phyloP scores from a whole-genome alignment of 306 rosid species.

The Potentilla sterilis region DNA sequence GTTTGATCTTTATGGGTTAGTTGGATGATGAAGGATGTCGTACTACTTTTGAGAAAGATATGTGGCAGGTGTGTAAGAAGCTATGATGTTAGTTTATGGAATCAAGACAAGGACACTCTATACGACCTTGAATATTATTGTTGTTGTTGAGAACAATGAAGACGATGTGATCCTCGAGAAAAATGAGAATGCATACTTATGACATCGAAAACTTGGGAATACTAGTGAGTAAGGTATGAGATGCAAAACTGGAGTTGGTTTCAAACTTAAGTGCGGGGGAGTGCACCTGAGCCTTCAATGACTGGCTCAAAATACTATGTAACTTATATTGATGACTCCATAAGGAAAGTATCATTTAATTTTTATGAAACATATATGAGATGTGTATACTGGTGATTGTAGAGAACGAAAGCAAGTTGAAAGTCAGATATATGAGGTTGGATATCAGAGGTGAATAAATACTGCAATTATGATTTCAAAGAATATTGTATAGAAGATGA shows the following conservation, averaged over 20 bases:
- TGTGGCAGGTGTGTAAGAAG: neutral
- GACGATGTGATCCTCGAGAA: neutral
- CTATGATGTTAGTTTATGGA: neutral
- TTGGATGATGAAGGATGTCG: neutral
- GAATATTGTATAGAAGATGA: neutral
- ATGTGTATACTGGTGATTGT: neutral
- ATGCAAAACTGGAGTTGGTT: neutral
- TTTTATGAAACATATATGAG: neutral
- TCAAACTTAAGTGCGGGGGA: neutral
- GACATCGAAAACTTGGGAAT: neutral
- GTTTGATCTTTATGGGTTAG: neutral
- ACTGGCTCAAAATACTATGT: neutral
- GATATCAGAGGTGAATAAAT: neutral
- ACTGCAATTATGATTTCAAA: neutral
- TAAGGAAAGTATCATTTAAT: neutral
- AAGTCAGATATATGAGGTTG: neutral
- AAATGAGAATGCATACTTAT: neutral
- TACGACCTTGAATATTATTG: neutral
- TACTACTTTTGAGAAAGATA: neutral
- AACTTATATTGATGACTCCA: neutral
- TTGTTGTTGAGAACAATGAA: neutral
- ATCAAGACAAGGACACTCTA: neutral
- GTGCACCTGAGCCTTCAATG: neutral
- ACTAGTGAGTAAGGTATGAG: conserved; percentile 3
- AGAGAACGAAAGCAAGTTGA: neutral